Evolutionary conservation across 108 stramenopile genomes (phyloP).

Genomic region (Chaetoceros tenuissimus): DNA sequence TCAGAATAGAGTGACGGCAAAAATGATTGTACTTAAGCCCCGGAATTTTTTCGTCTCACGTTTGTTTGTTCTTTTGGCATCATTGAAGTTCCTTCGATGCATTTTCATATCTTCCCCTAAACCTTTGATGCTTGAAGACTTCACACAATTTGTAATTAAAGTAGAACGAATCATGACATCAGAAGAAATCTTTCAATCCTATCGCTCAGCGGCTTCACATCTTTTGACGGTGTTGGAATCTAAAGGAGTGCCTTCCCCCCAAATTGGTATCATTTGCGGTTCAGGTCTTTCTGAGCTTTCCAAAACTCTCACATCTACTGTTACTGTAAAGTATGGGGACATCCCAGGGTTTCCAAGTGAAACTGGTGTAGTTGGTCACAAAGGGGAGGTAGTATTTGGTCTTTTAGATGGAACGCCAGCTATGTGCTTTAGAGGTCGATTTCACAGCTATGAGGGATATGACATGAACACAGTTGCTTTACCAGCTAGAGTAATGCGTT

Average conservation of each 20-base stretch:
- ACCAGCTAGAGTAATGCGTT: conserved; percentile 77
- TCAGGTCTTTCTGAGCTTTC: conserved; percentile 77
- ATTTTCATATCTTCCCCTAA: too few relatives aligned
- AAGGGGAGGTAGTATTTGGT: conserved; percentile 86
- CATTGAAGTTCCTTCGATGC: too few relatives aligned
- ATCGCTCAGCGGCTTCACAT: conserved; percentile 54
- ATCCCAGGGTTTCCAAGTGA: conserved; percentile 81
- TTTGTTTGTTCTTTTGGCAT: too few relatives aligned
- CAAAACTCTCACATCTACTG: conserved; percentile 37
- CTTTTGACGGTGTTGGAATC: conserved; percentile 24
- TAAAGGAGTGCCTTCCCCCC: conserved; percentile 27
- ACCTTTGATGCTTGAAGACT: too few relatives aligned
- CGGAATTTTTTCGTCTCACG: too few relatives aligned
- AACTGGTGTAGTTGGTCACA: conserved; percentile 80
- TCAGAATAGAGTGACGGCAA: too few relatives aligned
- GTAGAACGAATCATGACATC: too few relatives aligned
- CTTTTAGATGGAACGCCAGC: conserved; percentile 38
- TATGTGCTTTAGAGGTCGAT: conserved; percentile 85
- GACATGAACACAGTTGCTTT: conserved; percentile 73
- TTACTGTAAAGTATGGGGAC: conserved; percentile 56
- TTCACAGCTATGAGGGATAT: conserved; percentile 93
- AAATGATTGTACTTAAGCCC: too few relatives aligned
- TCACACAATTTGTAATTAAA: too few relatives aligned
- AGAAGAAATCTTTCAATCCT: conserved; percentile 14
- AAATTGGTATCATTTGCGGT: conserved; percentile 87